These are phyloP conservation scores for Diaporthe citrichinensis DNA, from an alignment of 2,329 filamentous ascomycete species.

Conservation along the genomic window DNA sequence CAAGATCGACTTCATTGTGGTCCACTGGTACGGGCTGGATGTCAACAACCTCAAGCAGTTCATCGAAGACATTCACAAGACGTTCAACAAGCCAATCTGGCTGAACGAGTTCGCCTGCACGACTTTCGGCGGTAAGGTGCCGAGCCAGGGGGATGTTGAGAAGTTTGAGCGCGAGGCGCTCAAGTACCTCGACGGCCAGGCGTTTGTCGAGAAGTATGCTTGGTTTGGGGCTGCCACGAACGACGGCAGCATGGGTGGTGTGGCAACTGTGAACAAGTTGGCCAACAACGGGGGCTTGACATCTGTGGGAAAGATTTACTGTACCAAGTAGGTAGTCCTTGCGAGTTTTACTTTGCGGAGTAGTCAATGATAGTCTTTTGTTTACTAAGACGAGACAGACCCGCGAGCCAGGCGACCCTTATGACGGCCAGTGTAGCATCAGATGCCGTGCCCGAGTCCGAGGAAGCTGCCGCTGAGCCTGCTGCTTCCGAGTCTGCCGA, in stretches of 20 bases:
- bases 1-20: conserved; percentile 34
- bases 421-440: background rate
- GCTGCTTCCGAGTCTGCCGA: background rate
- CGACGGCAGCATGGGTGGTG: conserved; percentile 31
- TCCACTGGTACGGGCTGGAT: conserved; percentile 36
- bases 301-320: conserved; percentile 31
- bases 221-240: conserved; percentile 33
- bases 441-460: background rate
- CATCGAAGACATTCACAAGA: conserved; percentile 33
- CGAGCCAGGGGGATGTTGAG: conserved; percentile 26
- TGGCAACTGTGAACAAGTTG: conserved; percentile 33
- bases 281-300: conserved; percentile 29
- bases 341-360: background rate
- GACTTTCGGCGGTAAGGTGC: conserved; percentile 24
- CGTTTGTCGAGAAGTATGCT: conserved; percentile 35
- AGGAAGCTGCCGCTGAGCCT: background rate
- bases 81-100: conserved; percentile 35
- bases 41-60: conserved; percentile 29
- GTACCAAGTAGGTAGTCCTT: conserved; percentile 31
- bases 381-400: conserved; percentile 30
- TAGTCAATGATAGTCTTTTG: background rate
- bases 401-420: background rate
- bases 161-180: conserved; percentile 33
- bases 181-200: conserved; percentile 31
- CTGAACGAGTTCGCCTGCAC: conserved; percentile 39